These are phyloP conservation scores for Phytophthora europaea DNA, from an alignment of 352 stramenopile genomes.

Conservation along the genomic window DNA sequence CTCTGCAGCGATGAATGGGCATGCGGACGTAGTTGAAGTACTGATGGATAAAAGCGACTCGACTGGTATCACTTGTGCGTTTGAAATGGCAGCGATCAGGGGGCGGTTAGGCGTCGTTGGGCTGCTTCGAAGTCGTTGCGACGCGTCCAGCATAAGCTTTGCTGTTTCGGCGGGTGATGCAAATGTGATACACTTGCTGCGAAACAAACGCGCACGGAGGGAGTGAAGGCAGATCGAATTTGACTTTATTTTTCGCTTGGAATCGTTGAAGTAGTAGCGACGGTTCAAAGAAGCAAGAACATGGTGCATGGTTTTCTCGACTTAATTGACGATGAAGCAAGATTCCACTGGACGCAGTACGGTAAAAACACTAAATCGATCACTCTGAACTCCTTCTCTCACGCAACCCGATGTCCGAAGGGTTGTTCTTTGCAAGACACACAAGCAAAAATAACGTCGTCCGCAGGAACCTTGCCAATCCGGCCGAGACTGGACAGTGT, in stretches of 20 bases:
- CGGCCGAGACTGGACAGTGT: neutral
- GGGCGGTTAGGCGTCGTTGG: neutral
- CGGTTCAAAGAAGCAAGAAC: neutral
- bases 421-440: neutral
- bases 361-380: too few species aligned
- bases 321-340: too few species aligned
- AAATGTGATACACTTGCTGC: slow-evolving; percentile 9
- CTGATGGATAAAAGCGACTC: slow-evolving; percentile 16
- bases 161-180: slow-evolving; percentile 17
- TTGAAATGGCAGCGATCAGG: slow-evolving; percentile 26
- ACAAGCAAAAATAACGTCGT: neutral
- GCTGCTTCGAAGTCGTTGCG: slow-evolving; percentile 15
- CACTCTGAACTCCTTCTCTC: too few species aligned
- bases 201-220: slow-evolving; percentile 15
- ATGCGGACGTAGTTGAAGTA: slow-evolving; percentile 10
- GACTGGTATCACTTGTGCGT: slow-evolving; percentile 17
- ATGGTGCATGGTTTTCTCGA: too few species aligned
- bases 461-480: neutral
- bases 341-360: too few species aligned
- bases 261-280: neutral
- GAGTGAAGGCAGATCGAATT: neutral
- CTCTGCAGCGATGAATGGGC: slow-evolving; percentile 14
- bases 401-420: neutral
- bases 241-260: neutral
- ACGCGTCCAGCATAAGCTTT: slow-evolving; percentile 11